phyloP scores from a whole-genome alignment of 176 grass and related monocot species.

The Eleusine coracana region DNA sequence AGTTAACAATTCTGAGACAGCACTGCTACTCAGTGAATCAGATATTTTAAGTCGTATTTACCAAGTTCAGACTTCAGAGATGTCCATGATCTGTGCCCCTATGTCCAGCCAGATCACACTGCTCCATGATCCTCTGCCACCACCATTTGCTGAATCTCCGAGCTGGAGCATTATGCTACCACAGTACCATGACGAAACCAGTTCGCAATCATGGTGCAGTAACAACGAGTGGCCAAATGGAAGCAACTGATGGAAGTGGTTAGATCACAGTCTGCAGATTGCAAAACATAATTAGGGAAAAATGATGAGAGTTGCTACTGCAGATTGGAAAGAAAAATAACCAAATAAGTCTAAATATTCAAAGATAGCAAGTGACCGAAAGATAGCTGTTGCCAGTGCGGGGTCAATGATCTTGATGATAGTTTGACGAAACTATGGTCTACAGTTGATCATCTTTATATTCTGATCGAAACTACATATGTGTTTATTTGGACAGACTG shows the following conservation, averaged over 20 bases:
- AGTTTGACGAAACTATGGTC: background rate
- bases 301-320: background rate
- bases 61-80: background rate
- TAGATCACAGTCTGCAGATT: background rate
- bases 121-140: background rate
- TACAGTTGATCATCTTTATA: constrained; percentile 9
- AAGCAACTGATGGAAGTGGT: background rate
- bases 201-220: background rate
- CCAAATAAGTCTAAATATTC: background rate
- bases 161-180: constrained; percentile 5
- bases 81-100: background rate
- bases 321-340: background rate
- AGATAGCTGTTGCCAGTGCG: background rate
- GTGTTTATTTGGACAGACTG: constrained; percentile 8
- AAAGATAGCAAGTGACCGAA: background rate
- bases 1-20: constrained; percentile 3
- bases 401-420: background rate
- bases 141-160: background rate
- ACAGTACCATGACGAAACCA: background rate
- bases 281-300: background rate
- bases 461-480: background rate
- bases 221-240: background rate
- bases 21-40: background rate
- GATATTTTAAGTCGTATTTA: background rate
- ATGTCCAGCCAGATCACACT: background rate